Conservation (phyloP, 1,284 basidiomycete genomes). For the Wallemia mellicola region DNA sequence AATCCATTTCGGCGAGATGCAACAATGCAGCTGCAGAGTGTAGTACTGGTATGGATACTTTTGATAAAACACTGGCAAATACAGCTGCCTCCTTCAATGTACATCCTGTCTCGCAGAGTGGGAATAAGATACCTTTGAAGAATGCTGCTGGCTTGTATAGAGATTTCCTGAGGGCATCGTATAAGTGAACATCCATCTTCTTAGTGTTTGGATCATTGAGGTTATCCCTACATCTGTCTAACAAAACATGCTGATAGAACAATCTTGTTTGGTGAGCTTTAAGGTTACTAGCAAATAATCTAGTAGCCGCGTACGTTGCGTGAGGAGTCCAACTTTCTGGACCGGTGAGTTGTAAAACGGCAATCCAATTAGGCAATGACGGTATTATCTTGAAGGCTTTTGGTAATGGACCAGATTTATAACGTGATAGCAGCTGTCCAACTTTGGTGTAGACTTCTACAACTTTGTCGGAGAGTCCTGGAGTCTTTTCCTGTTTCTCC, state of each 20-base stretch:
- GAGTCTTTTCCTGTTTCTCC: too few species aligned
- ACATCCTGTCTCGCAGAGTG: conserved; percentile 71
- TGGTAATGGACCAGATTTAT: conserved; percentile 83
- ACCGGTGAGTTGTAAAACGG: conserved; percentile 68
- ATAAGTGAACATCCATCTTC: conserved; percentile 78
- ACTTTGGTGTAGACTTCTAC: conserved; percentile 85
- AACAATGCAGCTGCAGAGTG: conserved; percentile 88
- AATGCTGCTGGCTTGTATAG: conserved; percentile 93
- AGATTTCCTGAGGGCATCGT: conserved; percentile 66
- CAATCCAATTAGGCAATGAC: conserved; percentile 81
- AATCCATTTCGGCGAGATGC: conserved; percentile 86
- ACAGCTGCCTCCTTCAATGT: conserved; percentile 88
- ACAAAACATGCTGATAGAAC: conserved; percentile 68
- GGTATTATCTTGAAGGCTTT: conserved; percentile 98
- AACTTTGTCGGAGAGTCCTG: conserved; percentile 31
- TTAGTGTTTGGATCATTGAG: conserved; percentile 39
- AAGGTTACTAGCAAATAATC: conserved; percentile 87
- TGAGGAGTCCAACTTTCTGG: conserved; percentile 89
- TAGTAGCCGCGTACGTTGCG: conserved; percentile 73
- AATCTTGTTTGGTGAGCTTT: conserved; percentile 86
- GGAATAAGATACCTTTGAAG: conserved; percentile 95
- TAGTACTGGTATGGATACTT: conserved; percentile 74
- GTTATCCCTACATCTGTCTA: conserved; percentile 72
- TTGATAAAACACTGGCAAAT: conserved; percentile 65
- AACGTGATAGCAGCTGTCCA: conserved; percentile 55